Evolutionary conservation across 1,139 yeast genomes (phyloP), one percentile per base, ranked within the genome.

Genomic region (Candida albicans): DNA sequence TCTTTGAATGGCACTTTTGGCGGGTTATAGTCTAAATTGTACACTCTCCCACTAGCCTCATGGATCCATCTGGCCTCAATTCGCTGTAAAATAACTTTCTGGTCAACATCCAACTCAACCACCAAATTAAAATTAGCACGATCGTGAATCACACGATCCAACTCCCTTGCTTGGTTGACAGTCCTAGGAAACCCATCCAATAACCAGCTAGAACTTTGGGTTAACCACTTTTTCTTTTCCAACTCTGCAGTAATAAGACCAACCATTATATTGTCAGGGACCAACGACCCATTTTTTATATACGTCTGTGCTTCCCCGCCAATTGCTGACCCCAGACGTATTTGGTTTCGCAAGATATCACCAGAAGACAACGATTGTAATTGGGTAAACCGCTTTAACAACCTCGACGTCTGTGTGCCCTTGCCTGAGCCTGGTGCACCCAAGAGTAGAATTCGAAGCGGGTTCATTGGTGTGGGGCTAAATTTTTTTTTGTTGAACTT

Each of bases 361-460:
- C 98, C 98, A 0, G 96, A 85, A 2, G 96, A 82, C 15, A 91
- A 68, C 0, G 91, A 68, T 15, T 71, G 62, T 56, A 69, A 47
- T 70, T 57, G 39, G 54, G 84, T 77, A 49, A 84, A 77, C 39
- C 70, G 68, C 41, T 76, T 73, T 46, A 85, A 62, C 10, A 91
- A 68, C 46, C 82, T 73, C 1, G 84, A 66, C 0, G 96, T 85
- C 53, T 86, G 88, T 0, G 98, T 91, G 1, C 97, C 97, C 59
- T 91, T 91, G 1, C 97, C 97, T 1, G 96, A 77, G 0, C 97
- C 98, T 0, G 97, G 98, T 0, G 97, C 96, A 4, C 97, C 97
- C 41, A 90, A 67, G 8, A 90, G 70, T 30, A 90, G 70, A 35
- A 89, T 65, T 52, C 96, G 68, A 33, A 87, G 59, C 1, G 95